These are phyloP conservation scores for Prunella vulgaris DNA, from an alignment of 257 asterid genomes.

Conservation along the genomic window DNA sequence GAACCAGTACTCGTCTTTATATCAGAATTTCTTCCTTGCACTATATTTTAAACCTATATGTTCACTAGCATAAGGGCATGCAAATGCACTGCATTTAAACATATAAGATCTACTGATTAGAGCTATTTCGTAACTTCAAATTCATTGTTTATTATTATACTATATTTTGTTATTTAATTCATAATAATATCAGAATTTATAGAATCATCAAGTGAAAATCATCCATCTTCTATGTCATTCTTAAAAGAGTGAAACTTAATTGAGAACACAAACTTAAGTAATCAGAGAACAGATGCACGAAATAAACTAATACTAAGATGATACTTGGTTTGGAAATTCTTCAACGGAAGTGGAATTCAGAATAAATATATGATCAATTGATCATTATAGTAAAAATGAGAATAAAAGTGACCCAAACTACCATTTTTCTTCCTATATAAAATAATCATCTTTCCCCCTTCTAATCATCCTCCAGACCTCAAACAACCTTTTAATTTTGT, in stretches of 20 bases:
- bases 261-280: background rate
- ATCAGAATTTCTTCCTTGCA: background rate
- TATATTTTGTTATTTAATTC: background rate
- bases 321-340: no score
- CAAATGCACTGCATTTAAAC: background rate
- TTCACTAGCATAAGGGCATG: background rate
- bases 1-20: background rate
- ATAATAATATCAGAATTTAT: background rate
- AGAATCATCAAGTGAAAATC: background rate
- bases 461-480: no score
- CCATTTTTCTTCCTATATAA: no score
- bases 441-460: no score
- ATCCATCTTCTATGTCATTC: background rate
- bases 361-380: no score
- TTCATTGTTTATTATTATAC: background rate
- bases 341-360: no score
- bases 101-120: no score
- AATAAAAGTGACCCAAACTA: no score
- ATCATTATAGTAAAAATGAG: no score
- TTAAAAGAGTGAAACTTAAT: background rate
- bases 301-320: no score
- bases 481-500: no score
- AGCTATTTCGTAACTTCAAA: background rate
- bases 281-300: background rate
- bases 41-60: background rate